phyloP scores from a whole-genome alignment of 106 monocot species.

The Dioscorea alata region DNA sequence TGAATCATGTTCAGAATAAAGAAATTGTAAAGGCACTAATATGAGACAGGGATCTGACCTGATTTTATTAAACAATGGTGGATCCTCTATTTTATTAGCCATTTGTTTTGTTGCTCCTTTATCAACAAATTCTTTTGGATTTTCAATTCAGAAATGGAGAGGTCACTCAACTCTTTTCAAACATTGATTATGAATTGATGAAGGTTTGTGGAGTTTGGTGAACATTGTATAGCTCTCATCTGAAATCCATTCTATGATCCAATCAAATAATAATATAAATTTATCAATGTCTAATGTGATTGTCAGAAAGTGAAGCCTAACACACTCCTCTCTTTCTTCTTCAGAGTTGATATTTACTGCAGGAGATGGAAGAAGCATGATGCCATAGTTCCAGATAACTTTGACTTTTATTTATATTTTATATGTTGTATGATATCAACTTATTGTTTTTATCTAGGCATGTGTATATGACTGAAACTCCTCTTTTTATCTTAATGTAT shows the following conservation, averaged over 20 bases:
- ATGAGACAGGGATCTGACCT: background rate
- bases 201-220: background rate
- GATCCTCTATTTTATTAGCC: slow-evolving; percentile 4
- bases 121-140: slow-evolving; percentile 21
- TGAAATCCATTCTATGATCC: background rate
- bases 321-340: no score
- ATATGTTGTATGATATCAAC: no score
- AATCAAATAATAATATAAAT: background rate
- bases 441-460: no score
- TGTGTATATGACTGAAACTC: no score
- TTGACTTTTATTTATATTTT: no score
- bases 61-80: slow-evolving; percentile 6
- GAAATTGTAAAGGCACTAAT: background rate
- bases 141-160: slow-evolving; percentile 29
- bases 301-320: background rate
- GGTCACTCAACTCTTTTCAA: slow-evolving; percentile 10
- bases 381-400: no score
- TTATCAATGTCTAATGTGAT: background rate
- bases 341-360: no score
- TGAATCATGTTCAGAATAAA: slow-evolving; percentile 13
- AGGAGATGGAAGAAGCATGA: no score
- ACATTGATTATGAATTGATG: background rate
- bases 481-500: no score
- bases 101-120: slow-evolving; percentile 2
- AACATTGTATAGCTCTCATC: background rate